phyloP scores from a whole-genome alignment of 2,329 filamentous ascomycete genomes.

The Penicillium sp. region DNA sequence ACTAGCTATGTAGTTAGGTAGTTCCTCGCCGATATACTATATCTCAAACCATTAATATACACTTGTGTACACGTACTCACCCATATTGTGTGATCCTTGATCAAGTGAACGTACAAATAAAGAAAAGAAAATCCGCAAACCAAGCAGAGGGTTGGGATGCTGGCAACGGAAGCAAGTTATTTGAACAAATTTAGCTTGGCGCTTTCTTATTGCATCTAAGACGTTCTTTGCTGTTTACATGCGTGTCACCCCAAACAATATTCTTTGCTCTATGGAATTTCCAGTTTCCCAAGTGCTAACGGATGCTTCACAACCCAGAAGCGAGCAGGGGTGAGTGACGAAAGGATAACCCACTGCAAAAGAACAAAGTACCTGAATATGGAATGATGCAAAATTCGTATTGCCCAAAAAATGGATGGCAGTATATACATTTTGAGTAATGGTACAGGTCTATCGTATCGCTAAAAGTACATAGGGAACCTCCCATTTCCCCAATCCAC shows the following conservation, averaged over 20 bases:
- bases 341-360: too few species aligned
- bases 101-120: neutral
- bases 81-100: neutral
- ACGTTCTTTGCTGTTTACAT: too few species aligned
- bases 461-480: constrained; percentile 25
- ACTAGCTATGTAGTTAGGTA: too few species aligned
- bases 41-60: neutral
- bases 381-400: neutral
- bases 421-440: constrained; percentile 20
- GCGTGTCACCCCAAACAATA: neutral
- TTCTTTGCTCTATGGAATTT: neutral
- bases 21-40: neutral
- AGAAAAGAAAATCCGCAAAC: neutral
- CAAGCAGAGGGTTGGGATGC: neutral
- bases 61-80: neutral
- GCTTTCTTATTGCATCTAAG: too few species aligned
- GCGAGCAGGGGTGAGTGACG: too few species aligned
- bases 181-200: neutral
- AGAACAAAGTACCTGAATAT: neutral
- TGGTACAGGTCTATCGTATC: constrained; percentile 29
- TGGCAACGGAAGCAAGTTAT: neutral
- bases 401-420: neutral
- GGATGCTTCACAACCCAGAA: neutral
- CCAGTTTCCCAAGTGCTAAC: neutral
- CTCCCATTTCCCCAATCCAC: neutral